Evolutionary conservation across 768 basidiomycete genomes (phyloP).

Genomic region (Tricholoma sp.): DNA sequence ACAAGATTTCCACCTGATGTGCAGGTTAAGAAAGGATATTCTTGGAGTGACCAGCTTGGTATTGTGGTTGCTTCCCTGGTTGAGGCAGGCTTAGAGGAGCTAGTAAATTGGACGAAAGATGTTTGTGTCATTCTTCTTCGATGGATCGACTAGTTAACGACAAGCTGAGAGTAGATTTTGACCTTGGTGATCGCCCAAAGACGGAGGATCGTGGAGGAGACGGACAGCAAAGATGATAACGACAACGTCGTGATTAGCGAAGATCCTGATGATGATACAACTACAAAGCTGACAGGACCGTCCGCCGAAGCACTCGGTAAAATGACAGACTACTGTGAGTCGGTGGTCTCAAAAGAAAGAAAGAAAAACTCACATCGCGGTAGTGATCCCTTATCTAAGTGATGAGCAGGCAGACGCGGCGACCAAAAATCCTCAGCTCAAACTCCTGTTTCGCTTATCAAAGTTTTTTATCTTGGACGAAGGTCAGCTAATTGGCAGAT

Average conservation of each 20-base stretch:
- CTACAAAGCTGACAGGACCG: constrained; percentile 33
- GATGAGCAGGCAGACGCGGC: constrained; percentile 76
- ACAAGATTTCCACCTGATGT: constrained; percentile 59
- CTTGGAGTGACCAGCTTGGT: constrained; percentile 86
- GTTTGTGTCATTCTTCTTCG: constrained; percentile 38
- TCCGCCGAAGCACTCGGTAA: constrained; percentile 68
- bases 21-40: constrained; percentile 80
- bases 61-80: constrained; percentile 75
- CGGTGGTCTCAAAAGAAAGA: neutral
- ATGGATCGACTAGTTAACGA: neutral
- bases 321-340: constrained; percentile 74
- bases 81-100: constrained; percentile 54
- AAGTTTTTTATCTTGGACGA: constrained; percentile 66
- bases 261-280: constrained; percentile 11
- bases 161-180: constrained; percentile 45
- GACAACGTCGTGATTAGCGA: constrained; percentile 26
- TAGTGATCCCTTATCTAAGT: constrained; percentile 72
- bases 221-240: constrained; percentile 29
- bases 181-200: constrained; percentile 54
- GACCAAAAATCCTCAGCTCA: constrained; percentile 72
- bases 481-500: constrained; percentile 35
- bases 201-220: constrained; percentile 55
- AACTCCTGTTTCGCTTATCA: constrained; percentile 78
- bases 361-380: neutral
- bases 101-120: constrained; percentile 79